Evolutionary conservation across 2,329 filamentous ascomycete genomes (phyloP).

Genomic region (Colletotrichum sp.): DNA sequence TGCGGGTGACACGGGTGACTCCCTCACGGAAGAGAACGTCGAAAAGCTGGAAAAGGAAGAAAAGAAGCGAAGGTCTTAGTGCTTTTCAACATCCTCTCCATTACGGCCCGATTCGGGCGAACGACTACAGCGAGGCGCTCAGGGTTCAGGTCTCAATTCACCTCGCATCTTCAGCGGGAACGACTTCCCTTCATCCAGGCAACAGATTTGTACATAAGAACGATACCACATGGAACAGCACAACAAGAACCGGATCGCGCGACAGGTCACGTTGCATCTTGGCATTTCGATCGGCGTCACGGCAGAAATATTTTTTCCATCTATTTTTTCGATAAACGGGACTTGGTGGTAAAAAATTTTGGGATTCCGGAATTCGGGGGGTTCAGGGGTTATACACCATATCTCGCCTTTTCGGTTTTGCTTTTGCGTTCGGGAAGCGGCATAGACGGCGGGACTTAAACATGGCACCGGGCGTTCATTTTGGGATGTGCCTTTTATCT

Average conservation of each 20-base stretch:
- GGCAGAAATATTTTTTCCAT: neutral
- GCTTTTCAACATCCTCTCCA: neutral
- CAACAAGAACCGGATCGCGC: neutral
- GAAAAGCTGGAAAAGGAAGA: conserved; percentile 48
- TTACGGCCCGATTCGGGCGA: neutral
- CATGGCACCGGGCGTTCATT: neutral
- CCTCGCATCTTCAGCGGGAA: neutral
- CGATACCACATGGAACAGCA: neutral
- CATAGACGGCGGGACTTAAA: neutral
- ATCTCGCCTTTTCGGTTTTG: neutral
- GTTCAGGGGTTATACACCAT: neutral
- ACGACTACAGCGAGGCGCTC: neutral
- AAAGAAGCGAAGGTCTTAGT: conserved; percentile 2
- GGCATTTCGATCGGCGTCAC: conserved; percentile 21
- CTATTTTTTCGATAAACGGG: neutral
- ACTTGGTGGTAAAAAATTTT: neutral
- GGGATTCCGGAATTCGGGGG: neutral
- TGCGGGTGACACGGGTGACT: conserved; percentile 46
- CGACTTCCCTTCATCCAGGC: neutral
- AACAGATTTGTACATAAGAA: conserved; percentile 4
- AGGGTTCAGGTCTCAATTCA: neutral
- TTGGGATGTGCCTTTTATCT: neutral
- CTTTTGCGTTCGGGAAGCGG: neutral
- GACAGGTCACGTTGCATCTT: conserved; percentile 20
- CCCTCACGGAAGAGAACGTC: conserved; percentile 60